Percentiles rank a stretch among this genome's conserved stretches.
Evolutionary conservation across 805 yeast species (phyloP).

Genomic region (Candida sanyiensis): DNA sequence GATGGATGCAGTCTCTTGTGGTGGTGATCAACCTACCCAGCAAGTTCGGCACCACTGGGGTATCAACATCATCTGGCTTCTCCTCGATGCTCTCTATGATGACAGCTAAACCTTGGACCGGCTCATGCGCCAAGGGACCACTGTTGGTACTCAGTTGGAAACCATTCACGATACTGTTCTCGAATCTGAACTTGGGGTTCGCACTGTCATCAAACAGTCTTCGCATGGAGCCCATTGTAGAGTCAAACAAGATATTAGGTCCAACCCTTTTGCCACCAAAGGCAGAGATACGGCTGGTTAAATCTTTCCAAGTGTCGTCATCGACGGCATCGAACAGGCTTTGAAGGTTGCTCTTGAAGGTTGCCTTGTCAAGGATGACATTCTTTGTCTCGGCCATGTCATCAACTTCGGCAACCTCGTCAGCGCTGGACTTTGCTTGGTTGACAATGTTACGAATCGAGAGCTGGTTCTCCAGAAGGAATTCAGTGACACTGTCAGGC

Average conservation of each 20-base stretch:
- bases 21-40: slow-evolving; percentile 71
- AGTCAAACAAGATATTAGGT: slow-evolving; percentile 66
- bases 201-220: slow-evolving; percentile 26
- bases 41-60: slow-evolving; percentile 36
- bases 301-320: slow-evolving; percentile 25
- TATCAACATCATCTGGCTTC: slow-evolving; percentile 24
- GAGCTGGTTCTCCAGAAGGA: slow-evolving; percentile 42
- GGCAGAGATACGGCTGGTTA: slow-evolving; percentile 41
- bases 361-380: slow-evolving; percentile 22
- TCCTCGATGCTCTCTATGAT: slow-evolving; percentile 37
- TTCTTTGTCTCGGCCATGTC: slow-evolving; percentile 19
- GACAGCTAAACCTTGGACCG: slow-evolving; percentile 71
- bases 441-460: slow-evolving; percentile 35
- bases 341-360: slow-evolving; percentile 31
- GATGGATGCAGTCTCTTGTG: slow-evolving; percentile 68
- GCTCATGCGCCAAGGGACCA: slow-evolving; percentile 89
- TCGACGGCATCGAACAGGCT: slow-evolving; percentile 27
- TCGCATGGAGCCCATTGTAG: slow-evolving; percentile 31
- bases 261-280: slow-evolving; percentile 80
- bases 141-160: slow-evolving; percentile 75
- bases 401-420: slow-evolving; percentile 10
- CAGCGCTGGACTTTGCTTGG: slow-evolving; percentile 13
- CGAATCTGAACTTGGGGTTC: slow-evolving; percentile 35
- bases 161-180: slow-evolving; percentile 69
- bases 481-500: slow-evolving; percentile 42